Percentiles rank a stretch among this genome's conserved stretches.
phyloP scores from a whole-genome alignment of 768 basidiomycete genomes.

The Steccherinum ochraceum region DNA sequence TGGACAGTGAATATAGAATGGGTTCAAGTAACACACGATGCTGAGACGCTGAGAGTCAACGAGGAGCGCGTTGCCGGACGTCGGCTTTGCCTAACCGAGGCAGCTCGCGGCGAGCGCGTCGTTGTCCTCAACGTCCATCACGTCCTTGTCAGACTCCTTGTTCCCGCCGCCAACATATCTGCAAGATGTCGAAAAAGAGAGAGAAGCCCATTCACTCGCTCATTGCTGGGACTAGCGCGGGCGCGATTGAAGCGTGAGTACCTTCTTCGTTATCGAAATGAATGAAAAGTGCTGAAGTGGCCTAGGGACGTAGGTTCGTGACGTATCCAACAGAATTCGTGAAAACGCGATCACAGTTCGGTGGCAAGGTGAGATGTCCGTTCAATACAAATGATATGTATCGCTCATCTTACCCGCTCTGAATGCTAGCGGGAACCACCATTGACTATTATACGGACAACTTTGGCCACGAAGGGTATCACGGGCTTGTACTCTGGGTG shows the following conservation, averaged over 20 bases:
- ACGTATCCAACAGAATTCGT: constrained; percentile 91
- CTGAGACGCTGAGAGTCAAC: too few species aligned
- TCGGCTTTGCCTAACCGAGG: too few species aligned
- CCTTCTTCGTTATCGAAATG: constrained; percentile 3
- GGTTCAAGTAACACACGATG: too few species aligned
- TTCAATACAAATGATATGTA: not conserved
- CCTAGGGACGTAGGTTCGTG: constrained; percentile 53
- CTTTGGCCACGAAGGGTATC: constrained; percentile 69
- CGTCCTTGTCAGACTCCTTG: too few species aligned
- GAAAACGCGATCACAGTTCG: constrained; percentile 92
- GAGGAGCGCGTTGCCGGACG: too few species aligned
- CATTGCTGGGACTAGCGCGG: constrained; percentile 87
- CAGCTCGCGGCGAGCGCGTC: too few species aligned
- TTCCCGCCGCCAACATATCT: too few species aligned
- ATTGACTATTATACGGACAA: constrained; percentile 66
- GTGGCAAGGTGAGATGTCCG: constrained; percentile 67
- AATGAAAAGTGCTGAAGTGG: constrained; percentile 23
- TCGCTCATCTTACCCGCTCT: not conserved
- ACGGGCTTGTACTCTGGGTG: constrained; percentile 91
- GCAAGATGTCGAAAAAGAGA: constrained; percentile 53
- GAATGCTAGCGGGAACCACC: constrained; percentile 55
- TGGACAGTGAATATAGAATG: too few species aligned
- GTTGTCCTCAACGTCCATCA: too few species aligned
- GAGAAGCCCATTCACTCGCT: constrained; percentile 85
- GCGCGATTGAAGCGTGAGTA: constrained; percentile 86